Base-by-base conservation (phyloP, 2,329 filamentous ascomycete species). In the Laburnicola sp. region DNA sequence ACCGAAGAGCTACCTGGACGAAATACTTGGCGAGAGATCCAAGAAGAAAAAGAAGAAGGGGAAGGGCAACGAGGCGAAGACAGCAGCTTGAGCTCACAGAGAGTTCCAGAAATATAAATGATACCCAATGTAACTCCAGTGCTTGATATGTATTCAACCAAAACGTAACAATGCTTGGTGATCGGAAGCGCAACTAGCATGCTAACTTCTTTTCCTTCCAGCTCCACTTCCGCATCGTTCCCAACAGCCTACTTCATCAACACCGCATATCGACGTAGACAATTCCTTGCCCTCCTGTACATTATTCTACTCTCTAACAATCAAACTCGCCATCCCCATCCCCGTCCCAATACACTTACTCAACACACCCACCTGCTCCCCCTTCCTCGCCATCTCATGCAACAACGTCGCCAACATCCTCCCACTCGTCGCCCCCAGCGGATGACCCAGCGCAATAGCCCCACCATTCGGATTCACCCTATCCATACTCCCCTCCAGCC, bases 361-460 rank as follows among this genome's bases (percentile, higher is more conserved):
- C 49, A 96, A 83, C 38, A 96, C 89, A 60, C 92, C 91, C 41
- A 96, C 78, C 72, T 93, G 81, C 51, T 88, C 80, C 1, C 85
- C 82, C 48, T 80, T 81, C 62, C 89, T 74, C 74, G 84, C 76
- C 84, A 89, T 67, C 77, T 87, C 80, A 74, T 82, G 70, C 76
- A 96, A 69, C 78, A 93, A 72, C 44, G 89, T 93, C 41, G 85
- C 85, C 63, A 91, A 75, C 81, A 96, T 87, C 60, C 92, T 80
- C 27, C 88, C 90, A 30, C 90, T 91, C 4, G 92, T 97, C 28
- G 91, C 92, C 40, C 93, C 92, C 1, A 97, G 80, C 4, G 92
- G 92, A 72, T 97, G 93, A 1, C 93, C 93, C 23, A 97, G 76
- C n/a, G 93, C 92, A 72, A 97, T 96, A 2, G 92, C 93, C 28